Conservation (phyloP, 805 yeast species). For the Schwanniomyces vanrijiae region DNA sequence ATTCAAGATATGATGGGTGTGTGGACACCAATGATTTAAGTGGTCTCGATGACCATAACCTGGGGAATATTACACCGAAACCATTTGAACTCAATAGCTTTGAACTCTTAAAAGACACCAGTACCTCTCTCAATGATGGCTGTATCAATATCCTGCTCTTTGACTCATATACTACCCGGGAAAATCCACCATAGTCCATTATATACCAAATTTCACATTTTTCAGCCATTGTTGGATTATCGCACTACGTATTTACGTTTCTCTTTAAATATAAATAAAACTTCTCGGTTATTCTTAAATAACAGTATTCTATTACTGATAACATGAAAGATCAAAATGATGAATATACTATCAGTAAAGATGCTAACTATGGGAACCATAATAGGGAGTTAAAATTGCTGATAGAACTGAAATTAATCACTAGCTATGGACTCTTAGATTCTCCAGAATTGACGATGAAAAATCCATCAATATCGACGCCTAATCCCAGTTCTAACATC, state of each 20-base stretch:
- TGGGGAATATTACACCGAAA: neutral
- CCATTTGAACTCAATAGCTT: slow-evolving; percentile 34
- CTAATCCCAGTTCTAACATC: neutral
- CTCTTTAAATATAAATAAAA: neutral
- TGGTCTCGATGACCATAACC: slow-evolving; percentile 5
- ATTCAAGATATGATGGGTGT: slow-evolving; percentile 9
- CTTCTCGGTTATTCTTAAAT: neutral
- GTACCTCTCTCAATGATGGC: slow-evolving; percentile 26
- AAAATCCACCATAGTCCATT: slow-evolving; percentile 33
- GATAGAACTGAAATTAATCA: neutral
- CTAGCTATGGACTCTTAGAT: neutral
- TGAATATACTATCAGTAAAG: neutral
- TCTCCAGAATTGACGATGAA: neutral
- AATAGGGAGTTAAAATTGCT: neutral
- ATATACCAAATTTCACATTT: neutral
- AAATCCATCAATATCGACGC: neutral
- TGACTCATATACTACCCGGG: slow-evolving; percentile 41
- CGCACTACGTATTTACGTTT: neutral
- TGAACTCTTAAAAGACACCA: slow-evolving; percentile 37
- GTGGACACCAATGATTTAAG: neutral
- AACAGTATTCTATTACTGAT: neutral
- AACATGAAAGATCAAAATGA: neutral
- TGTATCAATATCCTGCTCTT: slow-evolving; percentile 38
- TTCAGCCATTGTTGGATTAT: neutral
- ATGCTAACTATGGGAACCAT: neutral